Base-by-base conservation (phyloP, 768 basidiomycete species). In the Lactarius vividus region DNA sequence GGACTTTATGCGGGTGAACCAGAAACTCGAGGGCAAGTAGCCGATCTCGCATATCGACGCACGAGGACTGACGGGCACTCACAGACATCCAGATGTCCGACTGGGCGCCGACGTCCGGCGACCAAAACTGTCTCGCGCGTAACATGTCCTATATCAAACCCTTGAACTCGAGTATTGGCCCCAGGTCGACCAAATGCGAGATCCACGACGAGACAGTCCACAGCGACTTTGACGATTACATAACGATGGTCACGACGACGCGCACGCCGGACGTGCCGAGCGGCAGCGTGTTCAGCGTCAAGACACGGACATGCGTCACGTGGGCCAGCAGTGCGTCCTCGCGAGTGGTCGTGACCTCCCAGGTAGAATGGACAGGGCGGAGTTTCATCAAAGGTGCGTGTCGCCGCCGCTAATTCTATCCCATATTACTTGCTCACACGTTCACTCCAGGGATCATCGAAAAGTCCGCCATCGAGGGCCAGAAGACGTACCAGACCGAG, bases 91-190 rank as follows among this genome's bases (percentile, higher is more conserved):
- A 99, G 76, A 92, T 94, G 72, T 90, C 94, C 4, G 97, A 98
- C 74, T 98, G 97, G 97, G 79, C 84, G 20, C 95, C 96, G 0
- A 79, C 80, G 4, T 72, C 78, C 0, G 79, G 84, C 0, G 85
- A 82, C 16, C 85, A 87, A 39, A 85, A 87, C 62, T 83, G 93
- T 46, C 85, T 97, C 11, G 81, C 87, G 31, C 85, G 96, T 11
- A 92, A 94, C 69, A 94, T 96, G 87, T 93, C 93, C 31, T 99
- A 98, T 77, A 96, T 98, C 79, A 98, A 96, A 75, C 96, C 95
- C 0, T 79, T 99, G 35, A 86, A 84, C 68, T 95, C 85, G 1
- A 86, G 88, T 62, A 84, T 99, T 35, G 97, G 97, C 0, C 97
- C 96, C 1, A 96, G 87, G 74, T 91, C 93, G 76, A 94, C 96